Evolutionary conservation across 352 stramenopile species (phyloP).

Genomic region (Halophytophthora batemanensis): DNA sequence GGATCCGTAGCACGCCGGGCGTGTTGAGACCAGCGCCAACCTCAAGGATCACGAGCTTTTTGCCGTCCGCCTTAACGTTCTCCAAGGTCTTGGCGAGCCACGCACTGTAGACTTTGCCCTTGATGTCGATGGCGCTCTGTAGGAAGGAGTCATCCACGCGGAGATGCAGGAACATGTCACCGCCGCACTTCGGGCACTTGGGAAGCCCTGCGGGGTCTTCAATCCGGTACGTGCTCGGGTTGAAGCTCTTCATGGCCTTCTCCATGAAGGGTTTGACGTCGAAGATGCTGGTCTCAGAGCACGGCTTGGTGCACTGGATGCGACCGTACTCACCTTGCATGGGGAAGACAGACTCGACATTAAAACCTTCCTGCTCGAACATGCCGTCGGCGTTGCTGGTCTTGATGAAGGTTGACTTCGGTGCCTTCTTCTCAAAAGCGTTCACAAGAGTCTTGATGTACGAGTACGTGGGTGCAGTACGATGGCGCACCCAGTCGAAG

Average conservation of each 20-base stretch:
- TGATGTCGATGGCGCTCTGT: slow-evolving; percentile 35
- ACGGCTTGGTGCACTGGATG: slow-evolving; percentile 51
- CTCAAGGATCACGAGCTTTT: slow-evolving; percentile 70
- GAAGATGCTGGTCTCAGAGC: slow-evolving; percentile 45
- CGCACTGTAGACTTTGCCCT: slow-evolving; percentile 33
- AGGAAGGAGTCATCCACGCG: slow-evolving; percentile 50
- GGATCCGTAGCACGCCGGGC: slow-evolving; percentile 50
- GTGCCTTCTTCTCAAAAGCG: slow-evolving; percentile 22
- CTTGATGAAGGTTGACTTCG: slow-evolving; percentile 51
- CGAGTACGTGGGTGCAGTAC: slow-evolving; percentile 50
- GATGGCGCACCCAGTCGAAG: slow-evolving; percentile 45
- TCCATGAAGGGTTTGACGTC: slow-evolving; percentile 53
- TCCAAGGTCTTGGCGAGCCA: slow-evolving; percentile 34
- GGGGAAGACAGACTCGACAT: slow-evolving; percentile 44
- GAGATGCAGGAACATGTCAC: slow-evolving; percentile 48
- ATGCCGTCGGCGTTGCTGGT: slow-evolving; percentile 72
- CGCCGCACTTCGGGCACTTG: slow-evolving; percentile 46
- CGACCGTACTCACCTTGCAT: slow-evolving; percentile 65
- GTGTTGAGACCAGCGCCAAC: slow-evolving; percentile 75
- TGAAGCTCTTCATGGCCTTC: slow-evolving; percentile 43
- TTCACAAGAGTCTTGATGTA: slow-evolving; percentile 46
- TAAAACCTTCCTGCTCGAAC: slow-evolving; percentile 72
- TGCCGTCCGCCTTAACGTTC: slow-evolving; percentile 28
- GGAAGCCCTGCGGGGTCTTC: slow-evolving; percentile 47
- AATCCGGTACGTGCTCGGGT: slow-evolving; percentile 52